Conservation (phyloP, 352 stramenopile species). For the Globisporangium radiosum region DNA sequence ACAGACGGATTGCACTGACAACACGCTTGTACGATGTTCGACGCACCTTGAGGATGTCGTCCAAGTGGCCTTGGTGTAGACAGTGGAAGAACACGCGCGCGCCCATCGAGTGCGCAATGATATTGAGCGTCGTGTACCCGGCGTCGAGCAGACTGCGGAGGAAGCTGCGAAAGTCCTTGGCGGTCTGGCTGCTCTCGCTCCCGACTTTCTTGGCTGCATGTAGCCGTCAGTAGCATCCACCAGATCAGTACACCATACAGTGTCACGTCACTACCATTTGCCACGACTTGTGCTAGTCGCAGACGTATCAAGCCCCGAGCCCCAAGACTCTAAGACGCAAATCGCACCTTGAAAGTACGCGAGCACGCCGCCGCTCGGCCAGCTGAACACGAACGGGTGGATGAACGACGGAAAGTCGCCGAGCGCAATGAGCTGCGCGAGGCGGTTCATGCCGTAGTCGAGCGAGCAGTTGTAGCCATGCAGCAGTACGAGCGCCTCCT, state of each 20-base stretch:
- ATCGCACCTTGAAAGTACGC: slow-evolving; percentile 48
- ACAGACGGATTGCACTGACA: background rate
- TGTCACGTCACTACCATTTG: too few species aligned
- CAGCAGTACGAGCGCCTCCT: slow-evolving; percentile 58
- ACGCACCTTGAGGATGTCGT: slow-evolving; percentile 22
- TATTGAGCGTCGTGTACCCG: slow-evolving; percentile 28
- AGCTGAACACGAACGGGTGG: slow-evolving; percentile 73
- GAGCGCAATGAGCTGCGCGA: slow-evolving; percentile 53
- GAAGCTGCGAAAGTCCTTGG: slow-evolving; percentile 23
- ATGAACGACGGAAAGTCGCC: slow-evolving; percentile 61
- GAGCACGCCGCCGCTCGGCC: slow-evolving; percentile 51
- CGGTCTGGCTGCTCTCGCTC: slow-evolving; percentile 22
- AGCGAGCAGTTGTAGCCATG: slow-evolving; percentile 71
- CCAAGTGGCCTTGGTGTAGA: slow-evolving; percentile 12
- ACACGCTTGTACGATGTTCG: too few species aligned
- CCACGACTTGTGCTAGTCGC: too few species aligned
- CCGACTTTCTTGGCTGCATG: slow-evolving; percentile 18
- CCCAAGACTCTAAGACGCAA: background rate
- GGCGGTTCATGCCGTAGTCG: slow-evolving; percentile 51
- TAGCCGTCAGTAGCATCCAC: background rate
- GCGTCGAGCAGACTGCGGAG: slow-evolving; percentile 23
- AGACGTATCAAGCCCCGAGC: too few species aligned
- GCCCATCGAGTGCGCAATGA: slow-evolving; percentile 36
- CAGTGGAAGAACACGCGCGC: slow-evolving; percentile 27
- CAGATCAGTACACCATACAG: too few species aligned